Conservation (phyloP, 2,329 filamentous ascomycete species). For the Leptosphaerulina australis region DNA sequence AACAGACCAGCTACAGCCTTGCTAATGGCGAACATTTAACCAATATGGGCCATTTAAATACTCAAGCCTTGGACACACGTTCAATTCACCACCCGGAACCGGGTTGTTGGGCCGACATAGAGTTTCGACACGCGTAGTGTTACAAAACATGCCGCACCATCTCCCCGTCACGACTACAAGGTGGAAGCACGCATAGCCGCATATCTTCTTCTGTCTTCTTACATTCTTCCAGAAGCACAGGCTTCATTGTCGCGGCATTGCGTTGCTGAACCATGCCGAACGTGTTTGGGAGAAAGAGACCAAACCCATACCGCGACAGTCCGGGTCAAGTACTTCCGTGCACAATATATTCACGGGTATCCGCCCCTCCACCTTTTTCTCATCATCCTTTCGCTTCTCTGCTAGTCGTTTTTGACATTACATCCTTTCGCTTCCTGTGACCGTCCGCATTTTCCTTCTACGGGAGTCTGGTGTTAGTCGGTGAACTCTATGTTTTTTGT, state of each 20-base stretch:
- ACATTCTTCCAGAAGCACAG: constrained; percentile 10
- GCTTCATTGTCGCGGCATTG: constrained; percentile 15
- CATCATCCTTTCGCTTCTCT: background rate
- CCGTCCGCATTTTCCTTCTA: background rate
- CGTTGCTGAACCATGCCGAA: constrained; percentile 11
- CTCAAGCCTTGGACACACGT: constrained; percentile 12
- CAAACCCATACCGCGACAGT: constrained; percentile 4
- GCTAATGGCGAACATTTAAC: constrained; percentile 1
- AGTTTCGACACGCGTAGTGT: constrained; percentile 15
- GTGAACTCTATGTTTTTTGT: constrained; percentile 20
- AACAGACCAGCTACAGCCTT: constrained; percentile 6
- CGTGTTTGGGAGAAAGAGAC: constrained; percentile 6
- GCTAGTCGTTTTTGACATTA: constrained; percentile 1
- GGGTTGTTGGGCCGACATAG: constrained; percentile 11
- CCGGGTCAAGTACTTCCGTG: constrained; percentile 3
- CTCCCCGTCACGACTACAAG: background rate
- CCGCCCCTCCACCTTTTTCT: constrained; percentile 4
- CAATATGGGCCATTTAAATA: background rate
- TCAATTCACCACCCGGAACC: constrained; percentile 3
- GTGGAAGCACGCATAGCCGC: constrained; percentile 5
- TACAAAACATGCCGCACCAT: constrained; percentile 17
- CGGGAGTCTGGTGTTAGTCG: constrained; percentile 3
- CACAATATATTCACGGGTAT: constrained; percentile 11
- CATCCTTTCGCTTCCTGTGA: background rate
- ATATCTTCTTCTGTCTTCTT: background rate